Evolutionary conservation across 2,329 filamentous ascomycete genomes (phyloP).

Genomic region (Gremmenia infestans): DNA sequence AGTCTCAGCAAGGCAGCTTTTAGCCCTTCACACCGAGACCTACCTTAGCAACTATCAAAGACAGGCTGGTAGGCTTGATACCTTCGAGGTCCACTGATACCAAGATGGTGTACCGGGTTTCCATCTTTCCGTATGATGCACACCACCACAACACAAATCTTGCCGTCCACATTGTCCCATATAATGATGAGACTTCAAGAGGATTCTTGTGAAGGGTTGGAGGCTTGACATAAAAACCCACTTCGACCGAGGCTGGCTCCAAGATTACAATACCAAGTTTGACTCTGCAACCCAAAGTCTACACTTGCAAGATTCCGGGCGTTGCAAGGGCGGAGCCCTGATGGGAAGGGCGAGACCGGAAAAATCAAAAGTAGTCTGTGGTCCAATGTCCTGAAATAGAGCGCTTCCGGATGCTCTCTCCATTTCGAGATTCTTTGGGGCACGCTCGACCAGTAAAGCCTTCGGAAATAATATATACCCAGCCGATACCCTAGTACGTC

Average conservation of each 20-base stretch:
- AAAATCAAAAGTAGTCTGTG: too few species aligned
- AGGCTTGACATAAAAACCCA: too few species aligned
- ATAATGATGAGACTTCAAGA: background rate
- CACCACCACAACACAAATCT: background rate
- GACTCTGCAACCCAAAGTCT: background rate
- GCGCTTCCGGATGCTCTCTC: background rate
- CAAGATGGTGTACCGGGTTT: background rate
- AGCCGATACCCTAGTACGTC: background rate
- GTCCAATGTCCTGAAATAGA: background rate
- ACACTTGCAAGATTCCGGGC: background rate
- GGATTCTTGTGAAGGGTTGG: too few species aligned
- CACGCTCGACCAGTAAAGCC: too few species aligned
- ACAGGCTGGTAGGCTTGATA: background rate
- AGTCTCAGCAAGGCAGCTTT: background rate
- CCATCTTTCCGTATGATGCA: background rate
- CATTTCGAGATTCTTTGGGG: too few species aligned
- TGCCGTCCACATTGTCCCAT: background rate
- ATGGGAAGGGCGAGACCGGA: background rate
- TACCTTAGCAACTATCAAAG: background rate
- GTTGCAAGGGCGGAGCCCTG: background rate
- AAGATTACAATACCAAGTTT: too few species aligned
- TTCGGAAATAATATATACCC: too few species aligned
- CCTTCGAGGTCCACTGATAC: background rate
- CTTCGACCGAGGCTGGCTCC: too few species aligned
- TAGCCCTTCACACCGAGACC: background rate